phyloP scores from a whole-genome alignment of 257 asterid genomes.

The Lithospermum erythrorhizon region DNA sequence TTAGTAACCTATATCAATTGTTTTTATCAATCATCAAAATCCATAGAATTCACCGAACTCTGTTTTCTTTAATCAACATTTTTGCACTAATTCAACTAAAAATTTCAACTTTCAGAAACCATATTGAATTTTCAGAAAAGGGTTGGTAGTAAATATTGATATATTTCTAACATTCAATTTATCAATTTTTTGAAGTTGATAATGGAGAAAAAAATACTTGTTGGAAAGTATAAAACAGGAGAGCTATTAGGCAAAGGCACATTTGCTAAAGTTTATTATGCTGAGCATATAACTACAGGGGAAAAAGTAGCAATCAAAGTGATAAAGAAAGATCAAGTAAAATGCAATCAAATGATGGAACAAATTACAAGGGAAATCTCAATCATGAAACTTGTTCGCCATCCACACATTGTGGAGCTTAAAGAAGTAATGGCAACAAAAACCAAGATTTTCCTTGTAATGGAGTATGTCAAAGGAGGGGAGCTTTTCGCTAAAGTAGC shows the following conservation, averaged over 20 bases:
- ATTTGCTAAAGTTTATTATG: constrained; percentile 47
- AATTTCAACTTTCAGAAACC: background rate
- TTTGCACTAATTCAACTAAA: background rate
- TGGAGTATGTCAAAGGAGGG: constrained; percentile 57
- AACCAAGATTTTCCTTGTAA: constrained; percentile 39
- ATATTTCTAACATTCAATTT: background rate
- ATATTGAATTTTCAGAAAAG: background rate
- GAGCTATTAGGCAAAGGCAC: constrained; percentile 44
- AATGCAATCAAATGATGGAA: constrained; percentile 37
- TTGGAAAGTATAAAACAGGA: constrained; percentile 45
- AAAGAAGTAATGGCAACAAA: constrained; percentile 55
- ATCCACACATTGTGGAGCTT: constrained; percentile 44
- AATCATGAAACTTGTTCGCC: constrained; percentile 48
- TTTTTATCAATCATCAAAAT: background rate
- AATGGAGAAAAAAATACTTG: constrained; percentile 30
- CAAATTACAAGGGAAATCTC: constrained; percentile 49
- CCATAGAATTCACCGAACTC: no score
- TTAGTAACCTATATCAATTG: no score
- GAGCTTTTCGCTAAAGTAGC: constrained; percentile 45
- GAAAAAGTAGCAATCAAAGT: constrained; percentile 57
- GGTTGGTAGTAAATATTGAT: background rate
- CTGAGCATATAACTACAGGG: constrained; percentile 21
- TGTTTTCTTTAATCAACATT: no score
- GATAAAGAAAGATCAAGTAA: constrained; percentile 36
- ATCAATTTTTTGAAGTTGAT: background rate